Percentiles rank a stretch among this genome's conserved stretches.
Evolutionary conservation across 2,329 filamentous ascomycete species (phyloP).

Genomic region (Fusarium proliferatum): DNA sequence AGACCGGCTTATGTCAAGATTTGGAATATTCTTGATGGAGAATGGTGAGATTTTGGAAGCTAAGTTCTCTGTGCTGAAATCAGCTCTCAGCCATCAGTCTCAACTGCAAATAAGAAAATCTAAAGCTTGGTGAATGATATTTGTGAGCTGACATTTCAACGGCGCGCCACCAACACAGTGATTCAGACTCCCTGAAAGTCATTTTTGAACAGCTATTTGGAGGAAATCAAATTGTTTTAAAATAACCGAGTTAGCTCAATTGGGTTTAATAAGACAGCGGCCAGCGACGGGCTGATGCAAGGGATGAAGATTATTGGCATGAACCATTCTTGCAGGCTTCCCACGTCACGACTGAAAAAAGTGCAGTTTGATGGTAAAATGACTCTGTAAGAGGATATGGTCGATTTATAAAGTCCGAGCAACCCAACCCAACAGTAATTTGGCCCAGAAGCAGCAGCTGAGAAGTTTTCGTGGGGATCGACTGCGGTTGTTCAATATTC

Average conservation of each 20-base stretch:
- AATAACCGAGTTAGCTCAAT: background rate
- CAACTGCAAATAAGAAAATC: too few species aligned
- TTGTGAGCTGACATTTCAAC: background rate
- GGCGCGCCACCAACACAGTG: too few species aligned
- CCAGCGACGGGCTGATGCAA: background rate
- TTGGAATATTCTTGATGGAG: background rate
- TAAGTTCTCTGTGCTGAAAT: too few species aligned
- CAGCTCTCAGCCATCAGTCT: too few species aligned
- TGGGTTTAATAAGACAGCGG: rapidly evolving
- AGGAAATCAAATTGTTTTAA: background rate
- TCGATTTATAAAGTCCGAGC: background rate
- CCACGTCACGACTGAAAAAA: background rate
- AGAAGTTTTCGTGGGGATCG: too few species aligned
- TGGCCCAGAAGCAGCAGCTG: background rate
- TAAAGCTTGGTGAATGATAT: too few species aligned
- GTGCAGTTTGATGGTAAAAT: too few species aligned
- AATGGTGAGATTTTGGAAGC: too few species aligned
- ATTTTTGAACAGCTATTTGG: background rate
- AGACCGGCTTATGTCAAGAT: background rate
- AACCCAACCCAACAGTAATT: too few species aligned
- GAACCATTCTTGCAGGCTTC: too few species aligned
- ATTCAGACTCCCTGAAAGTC: background rate
- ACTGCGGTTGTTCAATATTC: background rate
- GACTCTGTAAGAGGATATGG: background rate
- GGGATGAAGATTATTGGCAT: background rate